Conservation (phyloP, 768 basidiomycete species). For the Calocera cornea region DNA sequence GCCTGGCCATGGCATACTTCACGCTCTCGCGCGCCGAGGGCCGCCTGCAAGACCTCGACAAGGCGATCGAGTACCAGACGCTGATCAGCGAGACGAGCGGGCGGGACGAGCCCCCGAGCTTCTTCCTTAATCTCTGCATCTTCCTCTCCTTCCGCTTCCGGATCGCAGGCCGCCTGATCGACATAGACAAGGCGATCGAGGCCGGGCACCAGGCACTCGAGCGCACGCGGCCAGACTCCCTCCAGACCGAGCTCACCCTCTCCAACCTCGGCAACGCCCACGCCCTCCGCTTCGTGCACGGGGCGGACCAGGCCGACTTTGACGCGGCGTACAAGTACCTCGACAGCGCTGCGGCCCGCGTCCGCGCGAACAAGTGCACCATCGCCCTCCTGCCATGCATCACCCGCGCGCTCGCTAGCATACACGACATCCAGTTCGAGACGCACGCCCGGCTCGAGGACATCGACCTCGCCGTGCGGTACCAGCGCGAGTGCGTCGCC, state of each 20-base stretch:
- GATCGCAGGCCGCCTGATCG: background rate
- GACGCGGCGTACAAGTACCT: background rate
- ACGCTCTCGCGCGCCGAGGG: background rate
- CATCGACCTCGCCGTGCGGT: background rate
- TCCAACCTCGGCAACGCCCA: background rate
- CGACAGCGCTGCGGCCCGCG: background rate
- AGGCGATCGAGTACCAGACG: background rate
- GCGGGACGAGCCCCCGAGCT: background rate
- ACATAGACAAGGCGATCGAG: background rate
- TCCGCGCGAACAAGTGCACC: background rate
- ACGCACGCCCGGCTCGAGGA: background rate
- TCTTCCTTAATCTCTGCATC: background rate
- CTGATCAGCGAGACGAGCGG: conserved; percentile 1
- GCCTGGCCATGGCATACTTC: background rate
- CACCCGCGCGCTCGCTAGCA: background rate
- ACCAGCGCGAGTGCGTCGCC: background rate
- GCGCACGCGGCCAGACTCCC: background rate
- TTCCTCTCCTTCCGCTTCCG: background rate
- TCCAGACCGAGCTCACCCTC: background rate
- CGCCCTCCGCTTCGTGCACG: background rate
- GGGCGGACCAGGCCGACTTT: background rate
- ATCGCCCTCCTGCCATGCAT: background rate
- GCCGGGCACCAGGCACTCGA: background rate
- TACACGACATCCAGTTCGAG: background rate
- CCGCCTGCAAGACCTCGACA: background rate